Percentiles rank a stretch among this genome's conserved stretches.
These are phyloP conservation scores for Sphenostylis stenocarpa DNA, from an alignment of 306 rosid species.

Conservation along the genomic window DNA sequence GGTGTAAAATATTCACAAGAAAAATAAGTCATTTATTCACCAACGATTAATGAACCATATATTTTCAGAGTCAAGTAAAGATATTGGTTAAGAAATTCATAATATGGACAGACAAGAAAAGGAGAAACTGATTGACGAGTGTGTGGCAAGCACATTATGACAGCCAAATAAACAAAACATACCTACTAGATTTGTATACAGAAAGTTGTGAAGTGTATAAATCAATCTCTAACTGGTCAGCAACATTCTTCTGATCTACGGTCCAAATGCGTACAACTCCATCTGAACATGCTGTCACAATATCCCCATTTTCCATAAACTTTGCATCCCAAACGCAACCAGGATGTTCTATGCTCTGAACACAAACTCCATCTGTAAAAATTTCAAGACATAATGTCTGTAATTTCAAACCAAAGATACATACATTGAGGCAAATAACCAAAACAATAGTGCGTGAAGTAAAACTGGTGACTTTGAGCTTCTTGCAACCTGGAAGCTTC, in stretches of 20 bases:
- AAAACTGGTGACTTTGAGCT: background rate
- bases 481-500: background rate
- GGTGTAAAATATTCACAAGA: constrained; percentile 8
- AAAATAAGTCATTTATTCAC: constrained; percentile 15
- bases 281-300: constrained; percentile 95
- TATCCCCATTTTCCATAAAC: constrained; percentile 93
- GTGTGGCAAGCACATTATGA: constrained; percentile 14
- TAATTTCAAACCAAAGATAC: constrained; percentile 20
- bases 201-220: constrained; percentile 66
- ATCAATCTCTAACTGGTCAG: constrained; percentile 71
- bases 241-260: constrained; percentile 55
- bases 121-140: constrained; percentile 1
- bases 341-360: constrained; percentile 96
- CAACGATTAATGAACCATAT: constrained; percentile 4
- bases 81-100: constrained; percentile 19
- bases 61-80: constrained; percentile 11
- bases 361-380: constrained; percentile 81
- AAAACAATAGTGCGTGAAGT: background rate
- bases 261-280: constrained; percentile 91
- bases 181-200: constrained; percentile 83
- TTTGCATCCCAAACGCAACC: constrained; percentile 98
- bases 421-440: background rate
- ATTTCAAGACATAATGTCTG: background rate
- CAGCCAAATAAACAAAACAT: constrained; percentile 21
- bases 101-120: constrained; percentile 24